Base-by-base conservation (phyloP, 2,329 filamentous ascomycete species). In the Fulvia fulva region DNA sequence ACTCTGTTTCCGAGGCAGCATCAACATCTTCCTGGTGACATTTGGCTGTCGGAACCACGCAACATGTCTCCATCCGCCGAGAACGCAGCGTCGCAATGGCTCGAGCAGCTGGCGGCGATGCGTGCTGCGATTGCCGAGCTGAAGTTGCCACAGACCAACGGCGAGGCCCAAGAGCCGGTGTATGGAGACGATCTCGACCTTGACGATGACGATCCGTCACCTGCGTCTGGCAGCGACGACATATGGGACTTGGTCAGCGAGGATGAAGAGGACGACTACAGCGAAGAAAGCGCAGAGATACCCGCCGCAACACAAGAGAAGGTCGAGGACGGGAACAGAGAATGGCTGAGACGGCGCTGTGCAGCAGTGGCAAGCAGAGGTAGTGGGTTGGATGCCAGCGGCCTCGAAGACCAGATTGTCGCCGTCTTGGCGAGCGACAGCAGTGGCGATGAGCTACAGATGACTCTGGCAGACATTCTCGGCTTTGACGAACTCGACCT, bases 401-500 rank as follows among this genome's bases (percentile, higher is more conserved):
- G 89, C n/a, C 81, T 97, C 43, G 81, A 88, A 62, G 83, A 88
- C 56, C 91, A 97, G 71, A 84, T 97, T 34, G 76, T 86, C 41
- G 88, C 89, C 5, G 80, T 93, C 2, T 74, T 99, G 34, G 82
- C 81, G 7, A 89, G 90, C 4, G 82, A 85, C 65, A 83, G 79
- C 67, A 77, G 77, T 55, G 89, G 96, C 58, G 90, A 96, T 58
- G 91, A 96, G 73, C 78, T 97, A n/a, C 93, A 97, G 73, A 92
- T 91, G 70, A 86, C 87, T 43, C 81, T 99, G 34, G 91, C 90
- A 0, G 94, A 99, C 67, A 84, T 97, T 45, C 81, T 99, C 60
- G 94, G 95, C 0, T 97, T 93, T 68, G 91, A 94, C 67, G 91
- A 97, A 69, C 80, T 99, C 19, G 93, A 99, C 64, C 87, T 99